Base-by-base conservation (phyloP, 2,329 filamentous ascomycete species). In the Colletotrichum kahawae region DNA sequence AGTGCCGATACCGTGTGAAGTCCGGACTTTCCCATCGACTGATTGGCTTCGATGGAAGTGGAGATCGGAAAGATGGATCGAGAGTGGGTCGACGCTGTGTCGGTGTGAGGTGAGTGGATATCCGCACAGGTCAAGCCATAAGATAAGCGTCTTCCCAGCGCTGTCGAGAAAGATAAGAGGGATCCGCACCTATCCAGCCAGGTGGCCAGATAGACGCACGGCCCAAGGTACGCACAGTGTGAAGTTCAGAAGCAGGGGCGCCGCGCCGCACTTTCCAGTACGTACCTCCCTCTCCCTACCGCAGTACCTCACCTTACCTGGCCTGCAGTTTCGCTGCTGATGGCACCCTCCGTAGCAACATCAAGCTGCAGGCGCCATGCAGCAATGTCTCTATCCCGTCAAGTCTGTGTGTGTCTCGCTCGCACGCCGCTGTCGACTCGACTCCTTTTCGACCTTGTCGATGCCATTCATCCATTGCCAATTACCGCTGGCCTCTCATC, bases 331-430 rank as follows among this genome's bases (percentile, higher is more conserved):
- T 18, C n/a, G 29, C 38, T 33, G 64, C 64, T 48, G 24, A 67
- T 57, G 33, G 36, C 56, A 74, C 72, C 72, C 59, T 67, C 31
- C 36, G 48, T 27, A 70, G 71, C 56, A 48, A 71, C 68, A 33
- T 74, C 33, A 56, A 36, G 33, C 68, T 71, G 68, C 68, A 67
- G 38, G 21, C 63, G 68, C 68, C 72, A 75, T 75, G 72, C 72
- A 67, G 38, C 69, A 68, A 51, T 56, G 72, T 67, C 72, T 72
- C 43, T 62, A 57, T 62, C 63, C 51, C 36, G 56, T 54, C 71
- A 66, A 31, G 31, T 24, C 33, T 60, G 29, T 62, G 67, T 29
- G 5, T 29, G 29, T 29, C 29, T 34, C 29, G 27, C 34, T 34
- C 10, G 18, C 62, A 33, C n/a, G 18, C 57, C 34, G 4, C 36